Percentiles rank a stretch among this genome's conserved stretches.
phyloP scores from a whole-genome alignment of 2,329 filamentous ascomycete species.

The Curvularia sp. region DNA sequence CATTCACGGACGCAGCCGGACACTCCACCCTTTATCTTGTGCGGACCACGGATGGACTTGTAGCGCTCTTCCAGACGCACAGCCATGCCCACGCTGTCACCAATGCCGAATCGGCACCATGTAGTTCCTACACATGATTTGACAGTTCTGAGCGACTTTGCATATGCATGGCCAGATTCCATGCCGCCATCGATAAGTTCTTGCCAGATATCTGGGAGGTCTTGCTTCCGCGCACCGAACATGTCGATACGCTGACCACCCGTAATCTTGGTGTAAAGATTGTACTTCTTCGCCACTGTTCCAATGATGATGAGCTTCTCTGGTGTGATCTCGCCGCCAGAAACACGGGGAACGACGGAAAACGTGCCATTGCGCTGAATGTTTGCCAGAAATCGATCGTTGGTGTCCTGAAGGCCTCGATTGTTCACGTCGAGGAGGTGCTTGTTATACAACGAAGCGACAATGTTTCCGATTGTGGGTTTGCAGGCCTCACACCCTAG shows the following conservation, averaged over 20 bases:
- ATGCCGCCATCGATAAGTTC: constrained; percentile 82
- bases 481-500: constrained; percentile 88
- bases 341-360: constrained; percentile 82
- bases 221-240: constrained; percentile 89
- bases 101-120: constrained; percentile 89
- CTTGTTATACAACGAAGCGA: constrained; percentile 82
- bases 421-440: constrained; percentile 76
- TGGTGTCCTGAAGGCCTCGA: constrained; percentile 86
- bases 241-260: constrained; percentile 91
- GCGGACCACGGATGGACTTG: constrained; percentile 86
- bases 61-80: constrained; percentile 87
- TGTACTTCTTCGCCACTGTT: constrained; percentile 82
- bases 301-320: constrained; percentile 86
- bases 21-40: constrained; percentile 91
- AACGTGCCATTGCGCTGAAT: constrained; percentile 93
- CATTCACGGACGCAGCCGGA: constrained; percentile 93
- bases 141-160: constrained; percentile 85
- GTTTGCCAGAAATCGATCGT: constrained; percentile 86
- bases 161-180: constrained; percentile 91
- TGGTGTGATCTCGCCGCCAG: constrained; percentile 85
- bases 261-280: constrained; percentile 89
- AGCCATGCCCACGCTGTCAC: constrained; percentile 90
- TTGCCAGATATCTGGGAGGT: constrained; percentile 82
- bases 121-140: constrained; percentile 92
- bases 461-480: constrained; percentile 79